These are phyloP conservation scores for Mangifera indica DNA, from an alignment of 345 rosid species.

Conservation along the genomic window DNA sequence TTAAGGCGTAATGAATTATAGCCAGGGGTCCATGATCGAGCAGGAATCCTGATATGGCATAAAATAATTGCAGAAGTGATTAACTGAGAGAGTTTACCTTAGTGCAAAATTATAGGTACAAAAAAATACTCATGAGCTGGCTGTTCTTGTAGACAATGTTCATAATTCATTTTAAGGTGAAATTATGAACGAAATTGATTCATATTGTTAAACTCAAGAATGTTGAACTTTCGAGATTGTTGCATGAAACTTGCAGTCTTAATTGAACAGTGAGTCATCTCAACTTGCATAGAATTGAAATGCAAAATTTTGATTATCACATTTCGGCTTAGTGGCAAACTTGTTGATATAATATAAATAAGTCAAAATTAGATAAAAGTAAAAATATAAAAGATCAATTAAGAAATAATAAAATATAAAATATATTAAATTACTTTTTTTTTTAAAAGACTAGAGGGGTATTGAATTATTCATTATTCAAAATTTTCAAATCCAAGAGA, in stretches of 20 bases:
- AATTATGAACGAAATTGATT: background rate
- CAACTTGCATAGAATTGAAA: no score
- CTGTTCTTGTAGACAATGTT: background rate
- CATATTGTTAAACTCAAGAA: background rate
- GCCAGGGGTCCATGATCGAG: background rate
- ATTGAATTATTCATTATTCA: no score
- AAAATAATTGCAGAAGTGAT: background rate
- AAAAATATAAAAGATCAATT: no score
- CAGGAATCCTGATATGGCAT: background rate
- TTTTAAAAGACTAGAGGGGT: no score
- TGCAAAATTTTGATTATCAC: no score
- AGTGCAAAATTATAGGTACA: background rate
- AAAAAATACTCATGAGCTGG: conserved; percentile 1
- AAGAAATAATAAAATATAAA: no score
- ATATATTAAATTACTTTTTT: no score
- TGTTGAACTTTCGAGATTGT: background rate
- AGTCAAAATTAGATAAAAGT: no score
- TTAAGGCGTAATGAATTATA: conserved; percentile 4
- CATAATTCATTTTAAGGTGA: conserved; percentile 6
- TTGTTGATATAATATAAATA: no score
- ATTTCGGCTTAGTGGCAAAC: no score
- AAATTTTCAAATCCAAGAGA: no score
- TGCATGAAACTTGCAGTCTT: background rate
- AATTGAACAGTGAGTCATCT: no score
- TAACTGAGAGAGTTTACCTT: background rate